phyloP scores from a whole-genome alignment of 2,329 filamentous ascomycete genomes.

The Xylaria sp. region DNA sequence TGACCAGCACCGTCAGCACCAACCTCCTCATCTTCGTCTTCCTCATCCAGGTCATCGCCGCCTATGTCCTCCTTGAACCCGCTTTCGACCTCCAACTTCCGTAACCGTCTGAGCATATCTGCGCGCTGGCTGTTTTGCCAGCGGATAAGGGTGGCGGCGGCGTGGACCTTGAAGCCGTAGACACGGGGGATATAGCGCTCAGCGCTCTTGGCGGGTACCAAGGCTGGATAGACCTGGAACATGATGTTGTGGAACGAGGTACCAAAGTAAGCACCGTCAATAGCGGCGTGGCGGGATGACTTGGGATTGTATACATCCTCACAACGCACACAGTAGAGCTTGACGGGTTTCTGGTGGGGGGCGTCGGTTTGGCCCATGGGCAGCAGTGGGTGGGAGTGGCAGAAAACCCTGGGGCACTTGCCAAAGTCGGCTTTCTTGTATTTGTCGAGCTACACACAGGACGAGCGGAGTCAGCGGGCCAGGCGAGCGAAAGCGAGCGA shows the following conservation, averaged over 20 bases:
- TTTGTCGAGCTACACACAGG: constrained; percentile 80
- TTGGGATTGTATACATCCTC: constrained; percentile 99
- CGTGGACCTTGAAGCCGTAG: constrained; percentile 96
- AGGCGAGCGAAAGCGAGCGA: background rate
- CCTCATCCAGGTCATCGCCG: constrained; percentile 66
- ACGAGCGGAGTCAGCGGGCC: constrained; percentile 17
- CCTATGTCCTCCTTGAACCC: constrained; percentile 76
- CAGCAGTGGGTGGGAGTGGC: constrained; percentile 88
- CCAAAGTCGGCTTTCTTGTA: constrained; percentile 99
- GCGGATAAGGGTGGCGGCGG: constrained; percentile 81
- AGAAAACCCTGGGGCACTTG: constrained; percentile 96
- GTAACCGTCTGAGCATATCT: constrained; percentile 79
- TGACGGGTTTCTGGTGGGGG: constrained; percentile 86
- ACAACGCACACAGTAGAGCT: constrained; percentile 95
- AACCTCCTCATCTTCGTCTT: constrained; percentile 48
- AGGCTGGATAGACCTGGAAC: constrained; percentile 94
- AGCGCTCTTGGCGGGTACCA: constrained; percentile 84
- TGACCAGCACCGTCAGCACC: constrained; percentile 44
- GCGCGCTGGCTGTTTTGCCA: constrained; percentile 88
- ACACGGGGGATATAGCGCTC: constrained; percentile 88
- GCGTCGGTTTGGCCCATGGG: constrained; percentile 94
- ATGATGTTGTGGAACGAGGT: constrained; percentile 99
- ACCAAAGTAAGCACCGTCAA: constrained; percentile 98
- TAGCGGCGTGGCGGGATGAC: constrained; percentile 87
- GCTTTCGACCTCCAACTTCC: constrained; percentile 73